Percentiles rank a stretch among this genome's conserved stretches.
Evolutionary conservation across 129 eudicot species (phyloP).

Genomic region (Flaveria brownii): DNA sequence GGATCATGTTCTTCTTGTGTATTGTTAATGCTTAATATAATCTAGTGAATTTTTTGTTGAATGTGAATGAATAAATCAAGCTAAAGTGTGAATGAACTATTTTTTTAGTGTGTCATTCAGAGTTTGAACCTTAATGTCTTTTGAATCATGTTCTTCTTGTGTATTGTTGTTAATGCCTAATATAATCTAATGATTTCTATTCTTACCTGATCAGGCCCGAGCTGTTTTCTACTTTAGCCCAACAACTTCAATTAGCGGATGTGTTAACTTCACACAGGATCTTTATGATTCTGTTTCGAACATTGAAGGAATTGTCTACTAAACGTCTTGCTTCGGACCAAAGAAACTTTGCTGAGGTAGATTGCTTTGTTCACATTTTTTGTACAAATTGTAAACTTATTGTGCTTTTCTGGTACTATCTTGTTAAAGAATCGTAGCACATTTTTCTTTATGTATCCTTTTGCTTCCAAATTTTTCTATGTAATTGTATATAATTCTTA

Average conservation of each 20-base stretch:
- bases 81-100: not conserved
- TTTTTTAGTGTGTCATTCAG: too few relatives aligned
- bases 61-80: constrained; percentile 9
- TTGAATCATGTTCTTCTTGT: not conserved
- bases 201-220: constrained; percentile 71
- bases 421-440: not conserved
- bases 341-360: constrained; percentile 85
- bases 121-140: not conserved
- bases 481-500: constrained; percentile 19
- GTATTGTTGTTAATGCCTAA: constrained; percentile 24
- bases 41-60: not conserved
- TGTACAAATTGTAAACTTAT: not conserved
- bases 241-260: constrained; percentile 86
- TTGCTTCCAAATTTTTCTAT: constrained; percentile 4
- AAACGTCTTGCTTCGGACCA: constrained; percentile 93
- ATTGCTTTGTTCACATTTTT: not conserved
- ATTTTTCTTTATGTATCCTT: not conserved
- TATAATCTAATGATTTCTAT: not conserved
- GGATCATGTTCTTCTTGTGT: not conserved
- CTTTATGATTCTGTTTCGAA: constrained; percentile 83
- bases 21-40: too few relatives aligned
- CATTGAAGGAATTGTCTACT: constrained; percentile 87
- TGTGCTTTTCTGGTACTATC: not conserved
- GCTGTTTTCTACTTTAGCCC: constrained; percentile 75
- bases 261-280: constrained; percentile 84